Evolutionary conservation across 305 asterid species (phyloP), one percentile per base, ranked within the genome.

Genomic region (Euphrasia arctica): DNA sequence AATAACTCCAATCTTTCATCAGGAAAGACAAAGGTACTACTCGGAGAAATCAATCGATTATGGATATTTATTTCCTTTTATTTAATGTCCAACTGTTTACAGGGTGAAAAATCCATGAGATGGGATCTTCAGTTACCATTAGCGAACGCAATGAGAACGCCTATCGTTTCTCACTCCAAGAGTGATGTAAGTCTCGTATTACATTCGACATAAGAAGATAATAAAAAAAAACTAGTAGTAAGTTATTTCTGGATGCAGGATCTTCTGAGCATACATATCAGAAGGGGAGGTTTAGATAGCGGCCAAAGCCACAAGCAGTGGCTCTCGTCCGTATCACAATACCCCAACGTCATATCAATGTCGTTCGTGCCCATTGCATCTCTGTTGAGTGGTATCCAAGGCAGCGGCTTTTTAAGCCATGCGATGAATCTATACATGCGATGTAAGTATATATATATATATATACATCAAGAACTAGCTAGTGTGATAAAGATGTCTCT

Each of bases 351-450:
- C 67, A 83, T 87, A 79, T 86, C 98, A 9, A 90, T 93, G 95
- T 81, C 97, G 14, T 83, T 84, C 70, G 95, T 93, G 80, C 98
- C 98, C 49, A 88, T 93, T 39, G 87, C 82, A 54, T 93, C 98
- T 31, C 90, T 93, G 57, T 72, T 87, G 66, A 88, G 95, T 29
- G 96, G 97, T 4, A 75, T 82, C 66, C 81, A 78, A 70, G 98
- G 98, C 72, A 83, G 95, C 49, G 97, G 98, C 10, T 90, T 93
- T 66, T 70, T 93, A 72, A 83, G 84, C 70, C 97, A 93, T 56
- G 98, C 97, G 13, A 86, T 93, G 50, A 93, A 93, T 72, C 84
- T 87, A 54, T 93, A 93, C 72, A 73, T 93, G 10, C 86, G 98
- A 71, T 93, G 98, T 93, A 72, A 87, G 98, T 83, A 52, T 45